Conservation (phyloP, 2,329 filamentous ascomycete genomes). For the Didymella pomorum region DNA sequence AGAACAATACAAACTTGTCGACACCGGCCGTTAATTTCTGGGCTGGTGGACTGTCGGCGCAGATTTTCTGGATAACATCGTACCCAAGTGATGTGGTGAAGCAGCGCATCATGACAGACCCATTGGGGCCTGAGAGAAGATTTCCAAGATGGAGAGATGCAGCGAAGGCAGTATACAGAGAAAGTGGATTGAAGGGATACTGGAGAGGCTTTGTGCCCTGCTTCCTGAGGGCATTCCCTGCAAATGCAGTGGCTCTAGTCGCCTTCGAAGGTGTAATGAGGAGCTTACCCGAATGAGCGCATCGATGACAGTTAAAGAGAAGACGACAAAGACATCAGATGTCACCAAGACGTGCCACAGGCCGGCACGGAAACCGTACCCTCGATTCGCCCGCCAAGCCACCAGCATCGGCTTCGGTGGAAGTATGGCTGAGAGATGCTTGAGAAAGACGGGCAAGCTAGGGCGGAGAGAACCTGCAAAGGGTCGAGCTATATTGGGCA, state of each 20-base stretch:
- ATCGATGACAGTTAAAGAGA: background rate
- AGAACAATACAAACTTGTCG: conserved; percentile 72
- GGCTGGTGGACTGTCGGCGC: conserved; percentile 91
- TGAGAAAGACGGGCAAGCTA: background rate
- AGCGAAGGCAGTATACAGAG: conserved; percentile 76
- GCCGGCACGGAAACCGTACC: background rate
- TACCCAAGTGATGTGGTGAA: conserved; percentile 95
- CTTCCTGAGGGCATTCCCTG: conserved; percentile 91
- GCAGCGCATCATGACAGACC: conserved; percentile 96
- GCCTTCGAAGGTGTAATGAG: conserved; percentile 95
- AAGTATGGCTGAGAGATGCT: conserved; percentile 7
- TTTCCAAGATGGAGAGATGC: conserved; percentile 84
- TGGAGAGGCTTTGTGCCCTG: conserved; percentile 94
- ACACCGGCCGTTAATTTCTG: conserved; percentile 92
- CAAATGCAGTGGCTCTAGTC: conserved; percentile 91
- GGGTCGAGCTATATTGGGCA: background rate
- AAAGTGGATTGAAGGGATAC: conserved; percentile 80
- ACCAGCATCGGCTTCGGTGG: conserved; percentile 1
- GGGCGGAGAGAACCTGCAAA: background rate
- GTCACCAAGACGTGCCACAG: background rate
- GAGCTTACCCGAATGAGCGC: conserved; percentile 42
- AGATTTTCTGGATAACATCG: conserved; percentile 92
- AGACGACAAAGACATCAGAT: background rate
- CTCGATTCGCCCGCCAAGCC: conserved; percentile 10
- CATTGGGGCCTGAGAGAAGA: conserved; percentile 69